Conservation (phyloP, 202 grass and related monocot species). For the Panicum virgatum region DNA sequence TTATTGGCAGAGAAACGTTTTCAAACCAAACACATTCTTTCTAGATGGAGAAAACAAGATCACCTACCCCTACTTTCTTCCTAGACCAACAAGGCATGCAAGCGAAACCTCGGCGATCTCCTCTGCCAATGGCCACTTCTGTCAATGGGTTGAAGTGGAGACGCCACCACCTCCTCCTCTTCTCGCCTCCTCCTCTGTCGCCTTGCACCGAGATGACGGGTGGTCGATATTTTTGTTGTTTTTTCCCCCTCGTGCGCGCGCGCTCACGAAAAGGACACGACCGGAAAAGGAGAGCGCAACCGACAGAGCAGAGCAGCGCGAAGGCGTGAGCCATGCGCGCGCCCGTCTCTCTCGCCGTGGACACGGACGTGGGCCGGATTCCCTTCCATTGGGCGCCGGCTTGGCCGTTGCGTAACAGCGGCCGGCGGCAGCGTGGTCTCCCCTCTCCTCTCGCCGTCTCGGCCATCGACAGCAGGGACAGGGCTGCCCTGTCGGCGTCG, state of each 20-base stretch:
- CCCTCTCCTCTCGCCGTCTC: too few relatives aligned
- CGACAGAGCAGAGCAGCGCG: background rate
- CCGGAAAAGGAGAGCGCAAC: background rate
- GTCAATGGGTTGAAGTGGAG: background rate
- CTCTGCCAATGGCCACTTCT: background rate
- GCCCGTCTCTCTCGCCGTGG: background rate
- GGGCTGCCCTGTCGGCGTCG: too few relatives aligned
- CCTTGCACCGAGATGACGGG: background rate
- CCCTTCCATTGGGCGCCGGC: too few relatives aligned
- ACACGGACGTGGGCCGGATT: background rate
- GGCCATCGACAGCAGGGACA: too few relatives aligned
- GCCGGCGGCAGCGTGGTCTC: background rate
- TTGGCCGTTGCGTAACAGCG: background rate
- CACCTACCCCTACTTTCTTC: background rate
- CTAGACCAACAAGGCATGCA: background rate
- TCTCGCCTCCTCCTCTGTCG: too few relatives aligned
- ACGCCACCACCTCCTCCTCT: background rate
- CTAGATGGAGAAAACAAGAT: background rate
- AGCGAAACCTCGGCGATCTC: background rate
- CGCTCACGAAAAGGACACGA: background rate
- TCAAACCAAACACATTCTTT: background rate
- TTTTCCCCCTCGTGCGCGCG: conserved; percentile 5
- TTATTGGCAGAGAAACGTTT: background rate
- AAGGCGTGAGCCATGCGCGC: background rate
- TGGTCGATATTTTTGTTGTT: background rate